These are phyloP conservation scores for Leccinum boreale DNA, from an alignment of 768 basidiomycete genomes.

Conservation along the genomic window DNA sequence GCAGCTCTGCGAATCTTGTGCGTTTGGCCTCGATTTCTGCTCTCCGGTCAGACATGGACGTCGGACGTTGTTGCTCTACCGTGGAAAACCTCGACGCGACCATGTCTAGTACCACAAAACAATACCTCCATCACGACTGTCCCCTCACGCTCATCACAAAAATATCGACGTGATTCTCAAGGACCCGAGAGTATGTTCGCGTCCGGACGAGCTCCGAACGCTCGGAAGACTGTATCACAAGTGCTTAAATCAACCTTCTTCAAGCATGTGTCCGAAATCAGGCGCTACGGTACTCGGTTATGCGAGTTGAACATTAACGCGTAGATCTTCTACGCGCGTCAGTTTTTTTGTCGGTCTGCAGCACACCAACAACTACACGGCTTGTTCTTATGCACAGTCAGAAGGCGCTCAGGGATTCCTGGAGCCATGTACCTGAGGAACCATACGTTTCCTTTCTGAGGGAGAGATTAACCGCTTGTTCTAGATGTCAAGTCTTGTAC, in stretches of 20 bases:
- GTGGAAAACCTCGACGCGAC: conserved; percentile 7
- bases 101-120: too few relatives aligned
- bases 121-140: conserved; percentile 7
- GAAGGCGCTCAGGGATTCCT: conserved; percentile 55
- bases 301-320: conserved; percentile 15
- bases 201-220: conserved; percentile 43
- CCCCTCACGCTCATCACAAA: conserved; percentile 28
- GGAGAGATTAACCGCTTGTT: conserved; percentile 36
- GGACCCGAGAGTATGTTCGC: conserved; percentile 51
- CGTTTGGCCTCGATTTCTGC: conserved; percentile 91
- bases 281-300: conserved; percentile 38
- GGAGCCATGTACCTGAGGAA: conserved; percentile 57
- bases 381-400: conserved; percentile 32
- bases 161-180: conserved; percentile 58
- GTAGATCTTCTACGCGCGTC: conserved; percentile 27
- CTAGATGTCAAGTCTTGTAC: neutral
- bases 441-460: conserved; percentile 32
- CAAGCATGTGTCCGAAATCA: conserved; percentile 56
- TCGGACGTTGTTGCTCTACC: neutral
- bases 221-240: conserved; percentile 74
- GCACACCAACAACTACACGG: conserved; percentile 20
- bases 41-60: conserved; percentile 59
- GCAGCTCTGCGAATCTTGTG: conserved; percentile 80
- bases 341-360: conserved; percentile 22
- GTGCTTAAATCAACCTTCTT: conserved; percentile 79